phyloP scores from a whole-genome alignment of 1,284 basidiomycete species.

The Boletellus deceptivus region DNA sequence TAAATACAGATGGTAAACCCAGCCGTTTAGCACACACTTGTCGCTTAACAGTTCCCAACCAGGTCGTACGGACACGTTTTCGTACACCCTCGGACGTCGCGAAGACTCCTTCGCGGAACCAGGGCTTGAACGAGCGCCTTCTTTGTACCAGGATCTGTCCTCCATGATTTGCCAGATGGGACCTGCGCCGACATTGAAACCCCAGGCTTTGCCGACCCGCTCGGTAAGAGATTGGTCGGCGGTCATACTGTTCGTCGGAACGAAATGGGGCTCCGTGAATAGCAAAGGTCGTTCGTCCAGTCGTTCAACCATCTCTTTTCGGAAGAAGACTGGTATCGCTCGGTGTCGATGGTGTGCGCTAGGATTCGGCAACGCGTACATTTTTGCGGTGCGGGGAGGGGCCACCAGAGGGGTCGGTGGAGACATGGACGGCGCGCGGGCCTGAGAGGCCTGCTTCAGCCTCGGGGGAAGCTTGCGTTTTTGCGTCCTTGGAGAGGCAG shows the following conservation, averaged over 20 bases:
- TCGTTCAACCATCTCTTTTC: conserved; percentile 52
- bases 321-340: conserved; percentile 55
- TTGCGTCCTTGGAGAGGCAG: conserved; percentile 13
- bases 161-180: conserved; percentile 72
- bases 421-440: conserved; percentile 20
- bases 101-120: conserved; percentile 42
- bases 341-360: conserved; percentile 67
- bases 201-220: conserved; percentile 59
- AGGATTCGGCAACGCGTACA: conserved; percentile 54
- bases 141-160: conserved; percentile 76
- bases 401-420: conserved; percentile 11
- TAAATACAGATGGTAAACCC: conserved; percentile 6
- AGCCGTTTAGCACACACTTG: conserved; percentile 43
- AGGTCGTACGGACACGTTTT: conserved; percentile 39
- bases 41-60: conserved; percentile 46
- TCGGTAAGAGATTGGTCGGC: conserved; percentile 28
- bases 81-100: conserved; percentile 59
- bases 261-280: conserved; percentile 19
- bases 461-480: conserved; percentile 24
- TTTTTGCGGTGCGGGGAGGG: conserved; percentile 43
- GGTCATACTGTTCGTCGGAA: conserved; percentile 39
- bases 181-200: conserved; percentile 68
- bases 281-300: conserved; percentile 48
- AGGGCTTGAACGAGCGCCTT: conserved; percentile 38
- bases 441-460: conserved; percentile 16